phyloP scores from a whole-genome alignment of 225 moss, liverwort and hornwort genomes.

The Takakia lepidozioides region DNA sequence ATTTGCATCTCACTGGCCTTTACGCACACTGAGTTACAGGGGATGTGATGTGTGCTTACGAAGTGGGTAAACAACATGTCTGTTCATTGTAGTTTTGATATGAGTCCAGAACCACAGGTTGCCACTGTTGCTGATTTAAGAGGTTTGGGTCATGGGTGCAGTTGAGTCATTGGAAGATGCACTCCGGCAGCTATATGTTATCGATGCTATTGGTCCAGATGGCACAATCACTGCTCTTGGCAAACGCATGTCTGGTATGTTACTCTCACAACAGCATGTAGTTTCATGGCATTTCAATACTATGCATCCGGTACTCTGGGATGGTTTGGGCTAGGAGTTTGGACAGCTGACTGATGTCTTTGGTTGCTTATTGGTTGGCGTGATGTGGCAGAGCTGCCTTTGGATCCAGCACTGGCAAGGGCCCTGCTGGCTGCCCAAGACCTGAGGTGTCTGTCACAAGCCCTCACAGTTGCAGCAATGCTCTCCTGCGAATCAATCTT shows the following conservation, averaged over 20 bases:
- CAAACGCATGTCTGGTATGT: conserved; percentile 56
- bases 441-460: conserved; percentile 77
- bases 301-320: too few species aligned
- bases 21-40: too few species aligned
- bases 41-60: too few species aligned
- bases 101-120: too few species aligned
- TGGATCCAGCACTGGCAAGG: conserved; percentile 82
- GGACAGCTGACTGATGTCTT: too few species aligned
- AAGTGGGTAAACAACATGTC: too few species aligned
- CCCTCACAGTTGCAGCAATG: conserved; percentile 88
- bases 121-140: too few species aligned
- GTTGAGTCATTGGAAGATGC: conserved; percentile 87
- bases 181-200: conserved; percentile 71
- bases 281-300: too few species aligned
- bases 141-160: conserved; percentile 8
- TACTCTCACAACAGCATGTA: neutral
- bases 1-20: too few species aligned
- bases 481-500: conserved; percentile 86
- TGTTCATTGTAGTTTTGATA: too few species aligned
- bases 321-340: too few species aligned
- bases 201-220: conserved; percentile 62
- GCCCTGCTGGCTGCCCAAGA: conserved; percentile 82
- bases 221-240: conserved; percentile 73
- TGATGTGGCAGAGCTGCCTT: conserved; percentile 50
- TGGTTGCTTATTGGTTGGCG: neutral